Evolutionary conservation across 2,329 filamentous ascomycete species (phyloP).

Genomic region (Microdochium bolleyi): DNA sequence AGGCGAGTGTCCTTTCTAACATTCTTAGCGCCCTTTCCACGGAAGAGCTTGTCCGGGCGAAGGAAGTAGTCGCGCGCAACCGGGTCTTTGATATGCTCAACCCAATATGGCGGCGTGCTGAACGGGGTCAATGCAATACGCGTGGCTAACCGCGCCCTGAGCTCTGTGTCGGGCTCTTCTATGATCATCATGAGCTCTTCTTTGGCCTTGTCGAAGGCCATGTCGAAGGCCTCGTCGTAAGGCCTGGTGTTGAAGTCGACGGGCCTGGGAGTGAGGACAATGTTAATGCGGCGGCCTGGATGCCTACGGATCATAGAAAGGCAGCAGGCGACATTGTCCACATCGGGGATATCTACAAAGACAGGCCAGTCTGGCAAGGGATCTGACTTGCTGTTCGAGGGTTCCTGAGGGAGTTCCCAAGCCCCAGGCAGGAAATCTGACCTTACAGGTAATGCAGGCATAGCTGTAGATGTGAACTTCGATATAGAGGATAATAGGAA

Average conservation of each 20-base stretch:
- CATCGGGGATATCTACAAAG: not conserved
- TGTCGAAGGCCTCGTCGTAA: not conserved
- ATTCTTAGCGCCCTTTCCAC: not conserved
- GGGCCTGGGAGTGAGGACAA: not conserved
- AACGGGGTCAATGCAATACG: not conserved
- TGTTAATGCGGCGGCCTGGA: not conserved
- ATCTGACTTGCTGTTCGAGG: too few species aligned
- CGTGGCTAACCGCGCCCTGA: too few species aligned
- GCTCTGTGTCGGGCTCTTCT: not conserved
- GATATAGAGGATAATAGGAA: too few species aligned
- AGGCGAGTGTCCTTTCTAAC: not conserved
- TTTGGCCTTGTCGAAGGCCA: too few species aligned
- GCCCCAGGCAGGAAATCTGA: too few species aligned
- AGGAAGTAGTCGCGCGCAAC: not conserved
- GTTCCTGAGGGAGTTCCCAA: too few species aligned
- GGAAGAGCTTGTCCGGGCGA: not conserved
- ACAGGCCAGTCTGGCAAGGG: not conserved
- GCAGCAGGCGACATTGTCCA: not conserved
- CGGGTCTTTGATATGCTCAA: not conserved
- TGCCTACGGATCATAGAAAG: not conserved
- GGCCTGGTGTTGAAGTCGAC: not conserved
- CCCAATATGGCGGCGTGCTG: not conserved
- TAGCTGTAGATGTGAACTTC: too few species aligned
- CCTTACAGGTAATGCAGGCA: too few species aligned
- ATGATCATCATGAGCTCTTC: not conserved